Percentiles rank a stretch among this genome's conserved stretches.
Conservation (phyloP, 2,329 filamentous ascomycete genomes). For the Nigrospora oryzae region DNA sequence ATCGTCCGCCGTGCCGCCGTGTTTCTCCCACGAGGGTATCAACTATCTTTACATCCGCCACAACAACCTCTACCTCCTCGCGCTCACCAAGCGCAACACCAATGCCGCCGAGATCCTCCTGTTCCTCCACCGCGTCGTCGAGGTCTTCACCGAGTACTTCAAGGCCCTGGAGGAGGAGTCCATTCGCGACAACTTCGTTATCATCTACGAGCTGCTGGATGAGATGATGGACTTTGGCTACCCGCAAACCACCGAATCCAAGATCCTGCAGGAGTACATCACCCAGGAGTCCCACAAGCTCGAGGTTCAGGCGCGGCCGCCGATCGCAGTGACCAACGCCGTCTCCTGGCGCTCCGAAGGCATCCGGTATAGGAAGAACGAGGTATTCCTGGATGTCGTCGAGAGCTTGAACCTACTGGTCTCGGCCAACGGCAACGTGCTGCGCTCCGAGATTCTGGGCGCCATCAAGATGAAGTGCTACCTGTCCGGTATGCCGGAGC, state of each 20-base stretch:
- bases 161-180: conserved; percentile 98
- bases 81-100: conserved; percentile 95
- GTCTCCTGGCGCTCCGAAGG: conserved; percentile 98
- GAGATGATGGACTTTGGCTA: conserved; percentile 99
- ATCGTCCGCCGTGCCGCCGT: conserved; percentile 91
- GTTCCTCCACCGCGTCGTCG: conserved; percentile 95
- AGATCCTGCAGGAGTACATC: conserved; percentile 98
- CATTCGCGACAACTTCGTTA: conserved; percentile 97
- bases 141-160: conserved; percentile 99
- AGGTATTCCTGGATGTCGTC: conserved; percentile 96
- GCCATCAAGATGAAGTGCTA: conserved; percentile 99
- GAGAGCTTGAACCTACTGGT: conserved; percentile 95
- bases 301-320: conserved; percentile 89
- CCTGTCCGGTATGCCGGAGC: conserved; percentile 93
- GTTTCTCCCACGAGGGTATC: conserved; percentile 97
- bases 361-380: conserved; percentile 97
- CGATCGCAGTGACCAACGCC: conserved; percentile 96
- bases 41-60: conserved; percentile 99
- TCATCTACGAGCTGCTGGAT: conserved; percentile 96
- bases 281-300: conserved; percentile 99
- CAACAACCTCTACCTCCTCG: conserved; percentile 97
- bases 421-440: conserved; percentile 85
- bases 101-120: conserved; percentile 98
- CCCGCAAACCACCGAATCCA: conserved; percentile 94
- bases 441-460: conserved; percentile 92